Percentiles rank a stretch among this genome's conserved stretches.
These are phyloP conservation scores for Yamadazyma pseudoaaseri DNA, from an alignment of 1,139 yeast genomes.

Conservation along the genomic window DNA sequence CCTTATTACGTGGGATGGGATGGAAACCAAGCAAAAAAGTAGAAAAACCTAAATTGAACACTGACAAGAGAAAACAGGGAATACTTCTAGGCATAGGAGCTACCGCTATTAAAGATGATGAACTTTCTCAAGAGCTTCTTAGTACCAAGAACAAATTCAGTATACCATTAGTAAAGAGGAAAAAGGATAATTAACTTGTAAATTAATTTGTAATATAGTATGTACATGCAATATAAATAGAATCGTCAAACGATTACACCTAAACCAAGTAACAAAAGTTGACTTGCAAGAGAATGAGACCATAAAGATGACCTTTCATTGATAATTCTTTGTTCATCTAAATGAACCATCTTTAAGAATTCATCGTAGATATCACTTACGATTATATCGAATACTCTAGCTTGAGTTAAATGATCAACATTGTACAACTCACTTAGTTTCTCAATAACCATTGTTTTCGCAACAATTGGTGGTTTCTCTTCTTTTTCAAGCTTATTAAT, in stretches of 20 bases:
- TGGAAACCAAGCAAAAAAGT: conserved; percentile 24
- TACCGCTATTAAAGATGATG: conserved; percentile 27
- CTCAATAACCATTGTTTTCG: conserved; percentile 61
- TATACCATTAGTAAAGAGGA: conserved; percentile 66
- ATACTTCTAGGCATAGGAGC: conserved; percentile 47
- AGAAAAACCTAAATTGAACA: conserved; percentile 12
- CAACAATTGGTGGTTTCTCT: conserved; percentile 33
- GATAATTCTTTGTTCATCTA: conserved; percentile 46
- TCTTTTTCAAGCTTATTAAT: conserved; percentile 43
- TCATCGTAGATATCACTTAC: conserved; percentile 61
- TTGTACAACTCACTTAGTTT: conserved; percentile 53
- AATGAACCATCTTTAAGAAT: conserved; percentile 50
- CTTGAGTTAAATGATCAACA: conserved; percentile 46
- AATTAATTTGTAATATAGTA: no score
- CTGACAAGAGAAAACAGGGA: conserved; percentile 29
- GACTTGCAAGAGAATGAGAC: conserved; percentile 64
- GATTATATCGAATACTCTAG: conserved; percentile 52
- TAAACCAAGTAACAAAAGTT: conserved; percentile 54
- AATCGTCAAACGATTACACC: conserved; percentile 50
- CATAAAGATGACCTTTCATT: conserved; percentile 49
- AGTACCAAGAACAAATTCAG: conserved; percentile 43
- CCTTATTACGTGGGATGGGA: conserved; percentile 53
- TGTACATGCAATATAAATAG: conserved; percentile 7
- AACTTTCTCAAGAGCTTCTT: conserved; percentile 31
- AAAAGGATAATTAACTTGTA: no score